Base-by-base conservation (phyloP, 352 stramenopile species). In the Globisporangium orthogonon region DNA sequence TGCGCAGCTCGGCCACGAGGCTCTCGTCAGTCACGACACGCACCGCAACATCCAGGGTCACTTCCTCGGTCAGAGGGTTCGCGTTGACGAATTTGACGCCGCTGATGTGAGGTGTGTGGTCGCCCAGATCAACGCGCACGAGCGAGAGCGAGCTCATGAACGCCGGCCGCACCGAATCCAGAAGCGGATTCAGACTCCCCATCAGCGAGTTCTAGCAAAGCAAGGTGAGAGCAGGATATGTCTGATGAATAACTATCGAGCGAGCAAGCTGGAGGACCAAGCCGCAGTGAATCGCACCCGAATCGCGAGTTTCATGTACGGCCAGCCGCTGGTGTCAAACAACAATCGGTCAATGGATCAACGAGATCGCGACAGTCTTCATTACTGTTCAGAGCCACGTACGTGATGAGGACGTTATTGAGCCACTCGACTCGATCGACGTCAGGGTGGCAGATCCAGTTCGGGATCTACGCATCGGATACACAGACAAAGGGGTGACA, bases 341-440 rank as follows among this genome's bases (percentile, higher is more conserved):
- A 55, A 33, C 40, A 23, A 58, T 37, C 3, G 15, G 43, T 18
- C 40, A 43, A 43, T 17, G 9, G 50, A 35, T 54, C 33, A 46
- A 40, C 28, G 2, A 18, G 28, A 7, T 3, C 10, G 3, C 4
- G 11, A 45, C 48, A 43, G 14, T 6, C 17, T 46, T 23, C 13
- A 28, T 18, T 39, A 17, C 37, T 11, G 29, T 5, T 2, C 7
- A 18, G 37, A 33, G n/a, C 28, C 43, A 61, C 70, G 46, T 63
- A 73, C 58, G 61, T 67, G 54, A 69, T 60, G 51, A 91, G 79
- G 4, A 87, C 79, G 58, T 83, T 84, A 62, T 91, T 91, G 55
- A 91, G 72, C 82, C 82, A 91, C 31, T 87, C 74, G 46, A 86
- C 77, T 53, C 79, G 77, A 60, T 91, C 82, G 18, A 87, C 69